Percentiles rank a stretch among this genome's conserved stretches.
Conservation (phyloP, 139 green algal species). For the Chlorella ohadii region DNA sequence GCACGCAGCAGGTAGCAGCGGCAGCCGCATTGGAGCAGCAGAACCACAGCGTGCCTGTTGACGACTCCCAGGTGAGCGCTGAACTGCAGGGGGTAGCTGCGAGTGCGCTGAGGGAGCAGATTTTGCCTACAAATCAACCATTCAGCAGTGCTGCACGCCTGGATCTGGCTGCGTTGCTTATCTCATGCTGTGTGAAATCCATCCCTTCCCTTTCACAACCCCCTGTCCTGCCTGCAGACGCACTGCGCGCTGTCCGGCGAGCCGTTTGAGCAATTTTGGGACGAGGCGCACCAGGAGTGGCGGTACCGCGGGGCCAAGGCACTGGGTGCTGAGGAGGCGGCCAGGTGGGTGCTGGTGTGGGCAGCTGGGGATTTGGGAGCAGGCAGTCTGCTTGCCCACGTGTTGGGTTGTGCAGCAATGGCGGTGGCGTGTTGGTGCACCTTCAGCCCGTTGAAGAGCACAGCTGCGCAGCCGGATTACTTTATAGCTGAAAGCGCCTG, state of each 20-base stretch:
- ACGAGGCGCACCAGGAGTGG: slow-evolving; percentile 71
- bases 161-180: neutral
- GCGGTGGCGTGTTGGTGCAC: too few relatives aligned
- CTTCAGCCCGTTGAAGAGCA: too few relatives aligned
- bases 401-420: too few relatives aligned
- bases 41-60: slow-evolving; percentile 52
- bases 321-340: slow-evolving; percentile 43
- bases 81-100: too few relatives aligned
- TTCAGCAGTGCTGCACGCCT: too few relatives aligned
- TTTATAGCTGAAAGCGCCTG: neutral
- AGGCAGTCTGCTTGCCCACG: too few relatives aligned
- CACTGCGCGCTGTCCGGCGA: slow-evolving; percentile 71
- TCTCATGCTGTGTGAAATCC: neutral
- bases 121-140: too few relatives aligned
- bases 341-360: slow-evolving; percentile 15
- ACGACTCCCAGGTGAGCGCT: slow-evolving; percentile 37
- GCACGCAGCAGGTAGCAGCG: neutral
- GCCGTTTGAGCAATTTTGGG: slow-evolving; percentile 76
- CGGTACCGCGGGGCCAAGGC: slow-evolving; percentile 57
- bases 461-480: too few relatives aligned
- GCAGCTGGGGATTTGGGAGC: neutral
- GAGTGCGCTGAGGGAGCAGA: too few relatives aligned
- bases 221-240: slow-evolving; percentile 41
- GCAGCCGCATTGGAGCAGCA: neutral
- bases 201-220: neutral